A percentile compares a stretch with the other conserved stretches of the same genome.
phyloP scores from a whole-genome alignment of 169 alveolate species.

The Cystoisospora suis region DNA sequence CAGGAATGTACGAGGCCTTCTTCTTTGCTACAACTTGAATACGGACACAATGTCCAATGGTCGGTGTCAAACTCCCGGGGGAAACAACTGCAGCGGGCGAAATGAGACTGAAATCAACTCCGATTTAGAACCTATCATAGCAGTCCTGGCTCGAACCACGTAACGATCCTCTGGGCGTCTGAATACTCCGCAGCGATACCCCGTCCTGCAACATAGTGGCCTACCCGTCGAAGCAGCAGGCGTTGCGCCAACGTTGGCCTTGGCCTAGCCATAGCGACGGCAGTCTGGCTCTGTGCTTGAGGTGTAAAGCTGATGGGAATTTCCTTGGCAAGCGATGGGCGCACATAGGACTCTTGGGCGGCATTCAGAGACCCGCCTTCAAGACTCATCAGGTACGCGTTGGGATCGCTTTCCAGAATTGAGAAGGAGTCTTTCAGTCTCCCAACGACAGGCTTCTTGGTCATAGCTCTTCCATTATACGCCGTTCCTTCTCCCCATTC shows the following conservation, averaged over 20 bases:
- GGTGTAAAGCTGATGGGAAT: neutral
- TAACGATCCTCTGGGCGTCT: no score
- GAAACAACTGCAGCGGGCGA: no score
- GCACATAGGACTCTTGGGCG: neutral
- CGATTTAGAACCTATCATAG: no score
- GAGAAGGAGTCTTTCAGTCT: slow-evolving; percentile 25
- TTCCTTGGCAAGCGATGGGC: slow-evolving; percentile 12
- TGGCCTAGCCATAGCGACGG: neutral
- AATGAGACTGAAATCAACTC: no score
- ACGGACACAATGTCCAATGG: no score
- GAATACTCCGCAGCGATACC: no score
- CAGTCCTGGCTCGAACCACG: no score
- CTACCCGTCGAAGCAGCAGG: neutral
- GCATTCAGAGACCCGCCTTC: neutral
- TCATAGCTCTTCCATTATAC: neutral
- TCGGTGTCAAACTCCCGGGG: no score
- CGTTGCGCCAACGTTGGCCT: neutral
- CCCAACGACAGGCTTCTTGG: slow-evolving; percentile 10
- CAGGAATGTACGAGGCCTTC: no score
- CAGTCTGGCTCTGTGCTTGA: neutral
- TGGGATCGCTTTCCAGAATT: neutral
- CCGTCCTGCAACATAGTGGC: no score
- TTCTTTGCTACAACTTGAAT: no score
- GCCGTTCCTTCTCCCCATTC: neutral
- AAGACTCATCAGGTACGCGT: slow-evolving; percentile 10